Evolutionary conservation across 2,329 filamentous ascomycete genomes (phyloP), one percentile per base, ranked within the genome.

Genomic region (Ceratocystis ficicola): DNA sequence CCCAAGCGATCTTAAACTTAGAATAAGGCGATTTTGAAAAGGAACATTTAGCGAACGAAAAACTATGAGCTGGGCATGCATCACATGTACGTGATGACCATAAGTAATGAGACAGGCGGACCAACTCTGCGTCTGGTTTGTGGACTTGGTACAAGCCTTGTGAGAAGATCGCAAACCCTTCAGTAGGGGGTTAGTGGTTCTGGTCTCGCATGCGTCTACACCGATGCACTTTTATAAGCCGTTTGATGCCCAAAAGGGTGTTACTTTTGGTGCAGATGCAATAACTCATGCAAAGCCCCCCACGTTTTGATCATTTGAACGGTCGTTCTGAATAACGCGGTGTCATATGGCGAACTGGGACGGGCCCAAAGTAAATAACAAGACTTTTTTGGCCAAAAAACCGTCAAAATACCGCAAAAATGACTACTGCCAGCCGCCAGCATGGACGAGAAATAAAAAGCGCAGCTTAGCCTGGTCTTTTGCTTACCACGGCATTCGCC

Each of bases 1-100:
- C 25, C 48, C 48, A 20, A 52, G 7, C 12, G 20, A 25, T 52
- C 4, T 25, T 52, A 52, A 12, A 10, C 17, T 8, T 25, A 52
- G 48, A 52, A 52, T 44, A 44, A 36, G 20, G 60, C 60, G 60
- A 46, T 44, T 46, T 28, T 22, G 44, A 3, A 57, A 57, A 57
- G 52, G 52, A 57, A 32, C 17, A 28, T 8, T 44, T 30, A 57
- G 52, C 52, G 52, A 57, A 22, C 5, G 15, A 25, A 57, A 17
- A 57, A 5, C 12, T 17, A 62, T 67, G 65, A 64, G 65, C 63
- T 67, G 65, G 65, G 62, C 62, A 67, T 67, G 65, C 65, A 67
- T 67, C 32, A 28, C 44, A 64, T 57, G 22, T 20, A 57, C 12
- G 41, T n/a, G 57, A 25, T 60, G 65, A 20, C 44, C 62, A 64